Evolutionary conservation across 306 rosid genomes (phyloP).

Genomic region (Elaeagnus macrophylla): DNA sequence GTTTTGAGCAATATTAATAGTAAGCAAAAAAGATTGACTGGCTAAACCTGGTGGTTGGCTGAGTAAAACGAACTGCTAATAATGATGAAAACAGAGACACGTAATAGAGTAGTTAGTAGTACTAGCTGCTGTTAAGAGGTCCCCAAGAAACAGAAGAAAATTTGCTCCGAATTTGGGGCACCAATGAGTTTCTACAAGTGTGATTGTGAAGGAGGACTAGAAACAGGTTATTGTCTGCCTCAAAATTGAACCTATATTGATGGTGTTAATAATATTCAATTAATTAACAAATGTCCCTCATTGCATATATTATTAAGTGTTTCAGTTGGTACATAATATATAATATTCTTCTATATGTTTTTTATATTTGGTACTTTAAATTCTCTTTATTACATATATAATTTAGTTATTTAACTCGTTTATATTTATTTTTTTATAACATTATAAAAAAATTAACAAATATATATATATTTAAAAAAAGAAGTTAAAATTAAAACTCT

Average conservation of each 20-base stretch:
- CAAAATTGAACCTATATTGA: background rate
- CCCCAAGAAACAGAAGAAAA: background rate
- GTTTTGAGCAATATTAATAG: no score
- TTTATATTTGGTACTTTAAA: constrained; percentile 13
- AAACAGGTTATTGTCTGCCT: constrained; percentile 27
- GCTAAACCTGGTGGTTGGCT: no score
- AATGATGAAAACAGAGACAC: constrained; percentile 18
- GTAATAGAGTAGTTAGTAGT: background rate
- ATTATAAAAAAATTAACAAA: no score
- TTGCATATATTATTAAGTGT: no score
- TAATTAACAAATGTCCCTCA: no score
- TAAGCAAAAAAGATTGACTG: no score
- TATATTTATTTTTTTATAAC: no score
- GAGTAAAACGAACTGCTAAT: constrained; percentile 17
- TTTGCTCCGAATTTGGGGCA: constrained; percentile 14
- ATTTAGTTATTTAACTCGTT: no score
- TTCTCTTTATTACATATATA: background rate
- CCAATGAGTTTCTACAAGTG: constrained; percentile 33
- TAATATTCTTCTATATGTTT: background rate
- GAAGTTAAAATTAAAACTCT: no score
- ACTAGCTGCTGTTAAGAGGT: no score
- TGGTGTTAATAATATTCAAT: no score
- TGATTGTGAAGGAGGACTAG: constrained; percentile 26
- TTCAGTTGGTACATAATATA: background rate
- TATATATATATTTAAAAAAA: no score